phyloP scores from a whole-genome alignment of 441 rosid genomes.

The Adansonia madagascariensis region DNA sequence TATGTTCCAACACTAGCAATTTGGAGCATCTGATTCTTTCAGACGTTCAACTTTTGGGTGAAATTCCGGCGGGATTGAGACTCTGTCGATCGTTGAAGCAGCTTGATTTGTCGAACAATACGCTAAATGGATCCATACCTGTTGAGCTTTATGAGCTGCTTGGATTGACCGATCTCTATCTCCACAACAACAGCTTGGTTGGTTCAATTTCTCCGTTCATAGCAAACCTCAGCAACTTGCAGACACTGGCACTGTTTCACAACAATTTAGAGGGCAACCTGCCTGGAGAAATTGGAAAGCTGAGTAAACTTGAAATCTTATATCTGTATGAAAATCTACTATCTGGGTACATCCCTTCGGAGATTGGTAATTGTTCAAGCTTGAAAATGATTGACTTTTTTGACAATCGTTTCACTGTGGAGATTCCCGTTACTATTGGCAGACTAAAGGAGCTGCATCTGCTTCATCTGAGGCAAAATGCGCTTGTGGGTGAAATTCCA shows the following conservation, averaged over 20 bases:
- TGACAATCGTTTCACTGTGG: constrained; percentile 70
- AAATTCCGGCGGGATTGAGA: constrained; percentile 62
- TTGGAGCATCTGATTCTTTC: constrained; percentile 56
- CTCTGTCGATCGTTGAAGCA: constrained; percentile 59
- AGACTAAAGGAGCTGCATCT: constrained; percentile 52
- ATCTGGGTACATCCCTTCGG: constrained; percentile 68
- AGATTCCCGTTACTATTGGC: constrained; percentile 65
- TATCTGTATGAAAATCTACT: constrained; percentile 74
- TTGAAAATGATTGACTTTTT: constrained; percentile 72
- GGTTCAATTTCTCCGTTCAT: constrained; percentile 66
- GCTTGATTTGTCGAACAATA: constrained; percentile 79
- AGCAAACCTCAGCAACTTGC: constrained; percentile 65
- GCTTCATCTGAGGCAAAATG: constrained; percentile 82
- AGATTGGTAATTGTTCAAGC: constrained; percentile 81
- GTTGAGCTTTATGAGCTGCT: constrained; percentile 50
- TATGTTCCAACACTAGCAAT: constrained; percentile 59
- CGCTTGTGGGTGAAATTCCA: constrained; percentile 67
- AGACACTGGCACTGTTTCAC: constrained; percentile 66
- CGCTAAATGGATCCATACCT: constrained; percentile 68
- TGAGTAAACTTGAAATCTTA: constrained; percentile 55
- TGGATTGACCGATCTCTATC: constrained; percentile 60
- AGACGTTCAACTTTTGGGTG: constrained; percentile 58
- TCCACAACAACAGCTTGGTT: constrained; percentile 78
- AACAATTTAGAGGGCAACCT: constrained; percentile 69
- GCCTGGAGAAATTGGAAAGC: constrained; percentile 65